These are phyloP conservation scores for Tagetes patula DNA, from an alignment of 129 eudicot species.

Conservation along the genomic window DNA sequence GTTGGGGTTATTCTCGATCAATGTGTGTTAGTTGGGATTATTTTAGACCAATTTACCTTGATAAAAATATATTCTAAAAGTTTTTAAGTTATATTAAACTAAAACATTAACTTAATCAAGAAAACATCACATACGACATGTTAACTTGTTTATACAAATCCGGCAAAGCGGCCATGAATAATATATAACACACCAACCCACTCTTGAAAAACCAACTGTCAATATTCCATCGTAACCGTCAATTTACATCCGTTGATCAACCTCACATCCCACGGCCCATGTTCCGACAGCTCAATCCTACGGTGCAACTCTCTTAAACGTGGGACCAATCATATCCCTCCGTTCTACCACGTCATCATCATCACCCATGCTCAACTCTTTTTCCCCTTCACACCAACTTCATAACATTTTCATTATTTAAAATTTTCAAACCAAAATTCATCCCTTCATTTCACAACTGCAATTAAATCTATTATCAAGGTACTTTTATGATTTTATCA, in stretches of 20 bases:
- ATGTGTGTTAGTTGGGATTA: too few relatives aligned
- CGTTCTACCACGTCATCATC: slow-evolving; percentile 50
- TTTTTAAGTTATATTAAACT: too few relatives aligned
- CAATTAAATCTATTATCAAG: slow-evolving; percentile 8
- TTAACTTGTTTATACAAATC: background rate
- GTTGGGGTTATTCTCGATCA: too few relatives aligned
- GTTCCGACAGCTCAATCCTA: slow-evolving; percentile 43
- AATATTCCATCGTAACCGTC: slow-evolving; percentile 3
- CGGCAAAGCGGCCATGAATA: slow-evolving; percentile 2
- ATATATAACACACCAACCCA: background rate
- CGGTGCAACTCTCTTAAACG: slow-evolving; percentile 27
- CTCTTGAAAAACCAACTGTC: slow-evolving; percentile 3
- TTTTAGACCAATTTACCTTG: too few relatives aligned
- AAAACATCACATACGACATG: background rate
- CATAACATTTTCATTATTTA: slow-evolving; percentile 4
- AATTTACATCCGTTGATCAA: slow-evolving; percentile 5
- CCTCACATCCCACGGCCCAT: slow-evolving; percentile 11
- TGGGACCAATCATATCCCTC: slow-evolving; percentile 56
- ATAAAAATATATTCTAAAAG: too few relatives aligned
- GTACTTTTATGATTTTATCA: background rate
- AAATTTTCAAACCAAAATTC: background rate
- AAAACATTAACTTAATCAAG: background rate
- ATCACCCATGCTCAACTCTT: slow-evolving; percentile 2
- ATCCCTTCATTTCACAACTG: background rate
- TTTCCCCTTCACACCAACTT: slow-evolving; percentile 1